A percentile compares a stretch with the other conserved stretches of the same genome.
phyloP scores from a whole-genome alignment of 768 basidiomycete species.

The Coprinopsis marcescibilis region DNA sequence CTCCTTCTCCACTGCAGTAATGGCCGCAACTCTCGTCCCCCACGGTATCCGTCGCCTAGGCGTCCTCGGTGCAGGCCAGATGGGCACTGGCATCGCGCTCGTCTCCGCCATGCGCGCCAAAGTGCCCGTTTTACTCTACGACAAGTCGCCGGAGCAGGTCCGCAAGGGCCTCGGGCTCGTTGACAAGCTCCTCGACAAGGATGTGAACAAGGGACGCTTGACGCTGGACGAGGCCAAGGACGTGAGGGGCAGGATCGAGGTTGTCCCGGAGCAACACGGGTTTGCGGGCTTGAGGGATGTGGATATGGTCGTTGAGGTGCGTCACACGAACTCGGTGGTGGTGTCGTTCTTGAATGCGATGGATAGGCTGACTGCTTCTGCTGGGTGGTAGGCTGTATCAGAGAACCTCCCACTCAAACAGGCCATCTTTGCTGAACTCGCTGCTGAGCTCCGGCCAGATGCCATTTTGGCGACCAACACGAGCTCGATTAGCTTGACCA shows the following conservation, averaged over 20 bases:
- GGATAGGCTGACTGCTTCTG: no score
- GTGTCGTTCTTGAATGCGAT: no score
- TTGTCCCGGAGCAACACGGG: slow-evolving; percentile 45
- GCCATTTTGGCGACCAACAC: slow-evolving; percentile 91
- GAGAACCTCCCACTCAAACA: slow-evolving; percentile 79
- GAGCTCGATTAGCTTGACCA: slow-evolving; percentile 90
- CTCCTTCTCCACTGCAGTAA: slow-evolving; percentile 16
- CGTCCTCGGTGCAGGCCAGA: slow-evolving; percentile 79
- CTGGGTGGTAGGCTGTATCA: slow-evolving; percentile 65
- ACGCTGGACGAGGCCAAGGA: slow-evolving; percentile 65
- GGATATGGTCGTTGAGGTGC: slow-evolving; percentile 90
- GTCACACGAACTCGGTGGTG: no score
- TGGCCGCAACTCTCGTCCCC: slow-evolving; percentile 37
- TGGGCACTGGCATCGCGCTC: slow-evolving; percentile 90
- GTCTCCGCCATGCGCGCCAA: slow-evolving; percentile 83
- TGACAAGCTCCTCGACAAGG: slow-evolving; percentile 83
- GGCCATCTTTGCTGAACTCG: slow-evolving; percentile 66
- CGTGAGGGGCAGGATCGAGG: slow-evolving; percentile 57
- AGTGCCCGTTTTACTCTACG: slow-evolving; percentile 81
- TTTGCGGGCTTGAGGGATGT: slow-evolving; percentile 65
- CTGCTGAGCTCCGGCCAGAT: slow-evolving; percentile 58
- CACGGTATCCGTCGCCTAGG: slow-evolving; percentile 75
- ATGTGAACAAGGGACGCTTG: slow-evolving; percentile 78
- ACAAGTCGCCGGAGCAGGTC: slow-evolving; percentile 71
- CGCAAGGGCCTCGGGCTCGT: slow-evolving; percentile 65